These are phyloP conservation scores for Mycena floridula DNA, from an alignment of 768 basidiomycete species.

Conservation along the genomic window DNA sequence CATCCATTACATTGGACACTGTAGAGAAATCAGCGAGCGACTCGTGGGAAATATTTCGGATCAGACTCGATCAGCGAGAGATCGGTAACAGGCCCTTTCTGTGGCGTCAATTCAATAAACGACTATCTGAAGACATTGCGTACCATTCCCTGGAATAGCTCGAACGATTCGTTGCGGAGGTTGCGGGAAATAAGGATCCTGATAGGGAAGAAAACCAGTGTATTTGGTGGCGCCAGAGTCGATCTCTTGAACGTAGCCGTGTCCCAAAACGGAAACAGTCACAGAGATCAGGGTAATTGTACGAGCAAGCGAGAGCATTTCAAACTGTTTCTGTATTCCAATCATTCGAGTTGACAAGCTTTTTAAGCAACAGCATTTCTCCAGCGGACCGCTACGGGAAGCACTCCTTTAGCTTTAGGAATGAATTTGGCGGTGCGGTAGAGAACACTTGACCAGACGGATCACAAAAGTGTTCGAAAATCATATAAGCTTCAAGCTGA, in stretches of 20 bases:
- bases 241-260: slow-evolving; percentile 37
- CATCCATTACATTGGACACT: slow-evolving; percentile 30
- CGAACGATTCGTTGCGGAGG: slow-evolving; percentile 34
- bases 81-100: slow-evolving; percentile 29
- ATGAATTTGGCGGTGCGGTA: no score
- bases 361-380: no score
- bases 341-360: no score
- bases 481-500: no score
- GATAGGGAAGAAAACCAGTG: slow-evolving; percentile 32
- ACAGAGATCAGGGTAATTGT: no score
- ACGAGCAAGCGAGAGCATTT: no score
- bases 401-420: no score
- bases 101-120: not conserved
- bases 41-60: not conserved
- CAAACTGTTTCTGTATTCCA: no score
- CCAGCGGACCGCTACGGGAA: no score
- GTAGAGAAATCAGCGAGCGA: not conserved
- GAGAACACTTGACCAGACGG: no score
- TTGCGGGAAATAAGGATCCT: slow-evolving; percentile 28
- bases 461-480: no score
- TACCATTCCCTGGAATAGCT: slow-evolving; percentile 35
- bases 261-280: slow-evolving; percentile 6
- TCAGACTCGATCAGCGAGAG: slow-evolving; percentile 31
- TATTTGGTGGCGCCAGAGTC: slow-evolving; percentile 24
- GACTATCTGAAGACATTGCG: slow-evolving; percentile 1